phyloP scores from a whole-genome alignment of 2,329 filamentous ascomycete species.

The Trichoderma sp. region DNA sequence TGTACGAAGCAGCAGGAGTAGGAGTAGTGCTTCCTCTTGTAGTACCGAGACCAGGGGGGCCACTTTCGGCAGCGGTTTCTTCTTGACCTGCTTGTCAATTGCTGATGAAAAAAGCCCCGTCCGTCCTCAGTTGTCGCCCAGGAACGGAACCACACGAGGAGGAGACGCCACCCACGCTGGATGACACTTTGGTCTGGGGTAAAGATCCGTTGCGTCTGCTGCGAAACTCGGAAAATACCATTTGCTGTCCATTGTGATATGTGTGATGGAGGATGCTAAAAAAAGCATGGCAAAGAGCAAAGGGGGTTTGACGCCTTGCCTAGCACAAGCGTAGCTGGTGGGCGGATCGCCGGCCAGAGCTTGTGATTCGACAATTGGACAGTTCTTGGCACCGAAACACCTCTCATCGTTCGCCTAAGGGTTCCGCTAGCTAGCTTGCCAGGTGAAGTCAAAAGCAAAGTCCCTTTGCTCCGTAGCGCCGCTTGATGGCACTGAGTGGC shows the following conservation, averaged over 20 bases:
- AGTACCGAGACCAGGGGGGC: conserved; percentile 19
- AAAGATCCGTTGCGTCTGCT: not conserved
- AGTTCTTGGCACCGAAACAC: conserved; percentile 1
- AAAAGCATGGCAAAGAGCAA: conserved; percentile 15
- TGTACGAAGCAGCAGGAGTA: not conserved
- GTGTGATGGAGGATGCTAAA: not conserved
- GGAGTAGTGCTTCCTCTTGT: not conserved
- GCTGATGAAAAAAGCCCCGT: not conserved
- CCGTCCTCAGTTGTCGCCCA: not conserved
- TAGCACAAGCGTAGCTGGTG: conserved; percentile 12
- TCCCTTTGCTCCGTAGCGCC: conserved; percentile 5
- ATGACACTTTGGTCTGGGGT: conserved; percentile 2
- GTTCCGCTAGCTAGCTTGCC: conserved; percentile 18
- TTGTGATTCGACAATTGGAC: conserved; percentile 22
- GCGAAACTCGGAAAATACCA: not conserved
- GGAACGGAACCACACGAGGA: conserved; percentile 9
- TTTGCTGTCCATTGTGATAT: not conserved
- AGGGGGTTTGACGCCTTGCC: not conserved
- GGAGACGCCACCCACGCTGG: conserved; percentile 5
- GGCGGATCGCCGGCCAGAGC: conserved; percentile 15
- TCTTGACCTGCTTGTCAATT: not conserved
- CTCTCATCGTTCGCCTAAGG: not conserved
- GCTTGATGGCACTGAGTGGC: not conserved
- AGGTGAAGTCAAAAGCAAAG: not conserved
- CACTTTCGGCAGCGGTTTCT: conserved; percentile 1